Conservation (phyloP, 768 basidiomycete genomes). For the Termitomyces sp. region DNA sequence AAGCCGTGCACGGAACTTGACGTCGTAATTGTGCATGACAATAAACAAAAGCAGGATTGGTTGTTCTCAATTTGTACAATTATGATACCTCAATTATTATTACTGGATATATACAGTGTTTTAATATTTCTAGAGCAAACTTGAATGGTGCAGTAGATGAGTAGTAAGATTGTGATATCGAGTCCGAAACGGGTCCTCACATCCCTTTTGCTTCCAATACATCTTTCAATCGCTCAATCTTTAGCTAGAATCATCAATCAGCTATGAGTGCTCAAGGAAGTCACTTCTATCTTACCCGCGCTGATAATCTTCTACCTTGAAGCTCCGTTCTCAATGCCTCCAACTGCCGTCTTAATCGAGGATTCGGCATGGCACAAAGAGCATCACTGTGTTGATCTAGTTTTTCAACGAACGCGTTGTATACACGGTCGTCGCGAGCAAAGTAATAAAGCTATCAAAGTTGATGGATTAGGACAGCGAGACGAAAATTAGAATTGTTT, state of each 20-base stretch:
- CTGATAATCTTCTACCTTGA: slow-evolving; percentile 4
- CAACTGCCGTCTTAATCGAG: slow-evolving; percentile 4
- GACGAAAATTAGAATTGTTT: slow-evolving; percentile 1
- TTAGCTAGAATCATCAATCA: neutral
- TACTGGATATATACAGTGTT: neutral
- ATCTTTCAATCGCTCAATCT: neutral
- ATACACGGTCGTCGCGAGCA: slow-evolving; percentile 87
- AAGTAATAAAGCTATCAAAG: slow-evolving; percentile 69
- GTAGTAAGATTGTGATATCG: neutral
- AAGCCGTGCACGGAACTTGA: too few species aligned
- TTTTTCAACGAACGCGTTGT: slow-evolving; percentile 62
- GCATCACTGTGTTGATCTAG: slow-evolving; percentile 37
- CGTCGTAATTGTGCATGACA: too few species aligned
- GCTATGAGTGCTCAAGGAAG: neutral
- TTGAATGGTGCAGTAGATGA: neutral
- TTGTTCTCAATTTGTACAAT: neutral
- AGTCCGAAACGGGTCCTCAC: neutral
- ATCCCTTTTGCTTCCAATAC: slow-evolving; percentile 1
- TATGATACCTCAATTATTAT: neutral
- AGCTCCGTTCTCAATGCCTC: slow-evolving; percentile 8
- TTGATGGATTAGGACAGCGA: neutral
- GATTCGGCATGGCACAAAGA: slow-evolving; percentile 1
- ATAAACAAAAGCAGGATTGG: too few species aligned
- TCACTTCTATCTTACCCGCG: neutral
- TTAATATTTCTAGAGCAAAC: neutral